Conservation (phyloP, 352 stramenopile species). For the Pythium folliculosum region DNA sequence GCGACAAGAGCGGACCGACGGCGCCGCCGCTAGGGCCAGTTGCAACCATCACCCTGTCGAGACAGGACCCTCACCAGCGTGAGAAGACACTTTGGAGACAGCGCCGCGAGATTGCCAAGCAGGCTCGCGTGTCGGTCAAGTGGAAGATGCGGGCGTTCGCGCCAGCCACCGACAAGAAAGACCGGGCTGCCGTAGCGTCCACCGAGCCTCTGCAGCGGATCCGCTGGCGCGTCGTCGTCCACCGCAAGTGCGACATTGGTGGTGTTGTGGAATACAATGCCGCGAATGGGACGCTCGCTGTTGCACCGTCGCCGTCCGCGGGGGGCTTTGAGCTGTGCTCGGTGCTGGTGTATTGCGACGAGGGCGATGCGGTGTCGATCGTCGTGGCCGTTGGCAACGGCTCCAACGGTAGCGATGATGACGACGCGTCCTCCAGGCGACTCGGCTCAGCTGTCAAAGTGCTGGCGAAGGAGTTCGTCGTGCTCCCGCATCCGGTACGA, state of each 20-base stretch:
- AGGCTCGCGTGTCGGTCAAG: constrained; percentile 19
- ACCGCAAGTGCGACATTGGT: constrained; percentile 12
- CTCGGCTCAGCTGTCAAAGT: constrained; percentile 10
- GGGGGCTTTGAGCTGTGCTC: constrained; percentile 11
- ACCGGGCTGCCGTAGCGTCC: background rate
- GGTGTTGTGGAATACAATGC: constrained; percentile 8
- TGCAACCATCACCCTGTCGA: background rate
- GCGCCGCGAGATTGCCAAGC: background rate
- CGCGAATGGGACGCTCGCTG: background rate
- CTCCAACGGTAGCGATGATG: background rate
- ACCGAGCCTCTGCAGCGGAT: background rate
- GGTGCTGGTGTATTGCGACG: constrained; percentile 22
- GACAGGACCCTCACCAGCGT: too few species aligned
- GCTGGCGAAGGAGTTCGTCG: constrained; percentile 15
- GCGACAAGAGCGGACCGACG: background rate
- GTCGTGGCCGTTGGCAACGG: background rate
- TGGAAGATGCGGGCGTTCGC: constrained; percentile 19
- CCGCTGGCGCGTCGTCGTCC: constrained; percentile 15
- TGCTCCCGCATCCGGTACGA: constrained; percentile 15
- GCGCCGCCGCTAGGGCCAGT: background rate
- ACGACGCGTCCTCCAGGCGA: background rate
- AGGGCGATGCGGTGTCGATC: constrained; percentile 8
- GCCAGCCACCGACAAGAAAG: background rate
- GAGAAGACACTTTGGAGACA: constrained; percentile 9
- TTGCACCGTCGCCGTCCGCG: background rate